Conservation (phyloP, 345 rosid species). For the Brassica carinata region DNA sequence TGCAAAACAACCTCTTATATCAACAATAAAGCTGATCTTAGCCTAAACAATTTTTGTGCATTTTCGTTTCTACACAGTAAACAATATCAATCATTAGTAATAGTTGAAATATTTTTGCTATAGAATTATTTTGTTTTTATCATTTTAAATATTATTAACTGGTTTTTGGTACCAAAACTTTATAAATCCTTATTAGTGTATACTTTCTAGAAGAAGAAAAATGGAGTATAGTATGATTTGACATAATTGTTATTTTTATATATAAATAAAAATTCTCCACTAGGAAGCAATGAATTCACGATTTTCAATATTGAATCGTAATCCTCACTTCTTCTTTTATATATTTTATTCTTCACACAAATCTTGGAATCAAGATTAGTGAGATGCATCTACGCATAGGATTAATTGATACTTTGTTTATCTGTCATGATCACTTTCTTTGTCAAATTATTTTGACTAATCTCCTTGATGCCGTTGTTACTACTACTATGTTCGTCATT, state of each 20-base stretch:
- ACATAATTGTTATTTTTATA: not conserved
- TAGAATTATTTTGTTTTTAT: not conserved
- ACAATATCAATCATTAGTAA: not conserved
- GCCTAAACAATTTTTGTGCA: not conserved
- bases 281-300: conserved; percentile 18
- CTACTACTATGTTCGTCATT: not conserved
- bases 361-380: not conserved
- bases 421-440: not conserved
- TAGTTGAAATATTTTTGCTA: not conserved
- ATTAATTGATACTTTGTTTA: not conserved
- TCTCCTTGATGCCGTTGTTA: not conserved
- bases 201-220: not conserved
- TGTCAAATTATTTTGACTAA: conserved; percentile 14
- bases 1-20: not conserved
- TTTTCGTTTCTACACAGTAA: not conserved
- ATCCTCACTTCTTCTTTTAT: not conserved
- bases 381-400: conserved; percentile 4
- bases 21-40: not conserved
- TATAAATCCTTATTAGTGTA: not conserved
- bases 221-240: not conserved
- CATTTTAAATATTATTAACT: not conserved
- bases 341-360: conserved; percentile 11
- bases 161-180: not conserved
- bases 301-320: conserved; percentile 20
- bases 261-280: conserved; percentile 17